Conservation (phyloP, 768 basidiomycete genomes). For the Leccinum barrowsii region DNA sequence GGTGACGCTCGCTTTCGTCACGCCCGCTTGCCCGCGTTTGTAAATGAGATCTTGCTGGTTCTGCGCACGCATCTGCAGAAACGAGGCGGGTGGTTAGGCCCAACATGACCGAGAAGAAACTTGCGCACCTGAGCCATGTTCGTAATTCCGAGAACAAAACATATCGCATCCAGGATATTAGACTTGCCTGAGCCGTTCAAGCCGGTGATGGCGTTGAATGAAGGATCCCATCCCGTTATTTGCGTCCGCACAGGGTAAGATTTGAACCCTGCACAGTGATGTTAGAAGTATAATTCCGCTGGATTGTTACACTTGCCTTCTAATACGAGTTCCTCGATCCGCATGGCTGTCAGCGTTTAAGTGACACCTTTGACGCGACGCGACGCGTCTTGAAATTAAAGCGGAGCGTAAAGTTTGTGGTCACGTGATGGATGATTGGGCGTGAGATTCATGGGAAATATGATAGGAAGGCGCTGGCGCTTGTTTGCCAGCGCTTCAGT, state of each 20-base stretch:
- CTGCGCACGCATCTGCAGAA: conserved; percentile 78
- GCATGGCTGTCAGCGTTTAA: conserved; percentile 48
- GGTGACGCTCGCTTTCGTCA: conserved; percentile 96
- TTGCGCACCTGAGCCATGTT: conserved; percentile 83
- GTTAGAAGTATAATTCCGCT: background rate
- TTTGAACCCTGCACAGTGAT: conserved; percentile 72
- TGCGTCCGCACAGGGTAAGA: conserved; percentile 95
- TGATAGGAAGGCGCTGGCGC: background rate
- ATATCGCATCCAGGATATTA: conserved; percentile 98
- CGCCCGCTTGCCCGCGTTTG: conserved; percentile 96
- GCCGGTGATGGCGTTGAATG: conserved; percentile 98
- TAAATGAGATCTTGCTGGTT: conserved; percentile 99
- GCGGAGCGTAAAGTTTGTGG: conserved; percentile 21
- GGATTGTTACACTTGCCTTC: conserved; percentile 53
- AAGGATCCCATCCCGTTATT: conserved; percentile 95
- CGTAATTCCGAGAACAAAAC: conserved; percentile 96
- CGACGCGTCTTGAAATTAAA: conserved; percentile 27
- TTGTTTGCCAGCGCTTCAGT: conserved; percentile 14
- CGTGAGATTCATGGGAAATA: background rate
- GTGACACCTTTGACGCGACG: conserved; percentile 22
- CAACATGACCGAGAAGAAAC: background rate
- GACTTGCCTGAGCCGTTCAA: conserved; percentile 96
- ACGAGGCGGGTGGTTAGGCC: background rate
- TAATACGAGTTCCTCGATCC: conserved; percentile 92
- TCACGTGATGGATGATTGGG: conserved; percentile 14